Evolutionary conservation across 768 basidiomycete species (phyloP).

Genomic region (Galerina sulciceps): DNA sequence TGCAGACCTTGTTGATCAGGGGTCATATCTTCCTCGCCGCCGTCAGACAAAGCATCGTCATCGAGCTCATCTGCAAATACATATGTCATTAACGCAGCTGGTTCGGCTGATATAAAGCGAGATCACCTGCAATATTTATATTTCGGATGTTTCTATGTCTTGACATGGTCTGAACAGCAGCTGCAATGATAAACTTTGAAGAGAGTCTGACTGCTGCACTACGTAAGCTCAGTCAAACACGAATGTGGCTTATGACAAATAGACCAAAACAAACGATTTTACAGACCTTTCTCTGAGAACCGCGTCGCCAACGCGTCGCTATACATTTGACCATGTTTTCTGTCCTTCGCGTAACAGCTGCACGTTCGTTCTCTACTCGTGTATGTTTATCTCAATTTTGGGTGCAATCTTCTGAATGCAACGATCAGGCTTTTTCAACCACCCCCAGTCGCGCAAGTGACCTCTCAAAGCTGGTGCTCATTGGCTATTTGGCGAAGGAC

Average conservation of each 20-base stretch:
- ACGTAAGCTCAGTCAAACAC: no score
- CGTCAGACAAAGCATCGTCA: slow-evolving; percentile 79
- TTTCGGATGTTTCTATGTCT: slow-evolving; percentile 90
- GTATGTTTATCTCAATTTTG: slow-evolving; percentile 40
- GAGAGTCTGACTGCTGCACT: neutral
- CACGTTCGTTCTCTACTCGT: slow-evolving; percentile 43
- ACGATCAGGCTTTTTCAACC: slow-evolving; percentile 65
- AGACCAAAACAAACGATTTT: slow-evolving; percentile 14
- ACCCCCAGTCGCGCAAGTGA: slow-evolving; percentile 57
- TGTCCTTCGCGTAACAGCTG: slow-evolving; percentile 43
- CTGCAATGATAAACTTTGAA: neutral
- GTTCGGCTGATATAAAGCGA: neutral
- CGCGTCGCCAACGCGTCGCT: no score
- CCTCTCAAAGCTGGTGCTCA: slow-evolving; percentile 75
- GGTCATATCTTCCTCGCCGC: slow-evolving; percentile 80
- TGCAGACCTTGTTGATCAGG: slow-evolving; percentile 76
- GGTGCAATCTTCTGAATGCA: neutral
- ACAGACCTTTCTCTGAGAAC: no score
- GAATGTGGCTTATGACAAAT: slow-evolving; percentile 14
- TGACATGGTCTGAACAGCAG: slow-evolving; percentile 62
- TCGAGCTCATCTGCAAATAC: slow-evolving; percentile 76
- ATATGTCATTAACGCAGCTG: slow-evolving; percentile 8
- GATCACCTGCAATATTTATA: slow-evolving; percentile 74
- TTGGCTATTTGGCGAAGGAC: slow-evolving; percentile 74
- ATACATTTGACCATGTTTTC: slow-evolving; percentile 50